Evolutionary conservation across 306 rosid genomes (phyloP), one percentile per base, ranked within the genome.

Genomic region (Cicer yamashitae): DNA sequence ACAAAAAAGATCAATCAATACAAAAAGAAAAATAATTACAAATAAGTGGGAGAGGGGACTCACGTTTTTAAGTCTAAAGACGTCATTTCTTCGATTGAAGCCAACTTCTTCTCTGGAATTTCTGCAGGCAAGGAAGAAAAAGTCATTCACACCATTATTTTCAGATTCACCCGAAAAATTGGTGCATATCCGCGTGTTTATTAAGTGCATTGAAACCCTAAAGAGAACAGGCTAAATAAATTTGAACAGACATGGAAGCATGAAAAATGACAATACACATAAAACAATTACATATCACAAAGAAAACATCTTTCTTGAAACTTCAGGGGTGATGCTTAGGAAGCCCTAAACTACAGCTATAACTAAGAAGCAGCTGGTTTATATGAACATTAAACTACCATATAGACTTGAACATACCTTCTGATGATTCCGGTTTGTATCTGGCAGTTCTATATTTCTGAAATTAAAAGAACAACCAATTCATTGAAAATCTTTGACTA

Each of bases 391-490:
- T 50, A 79, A 74, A 78, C 63, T 43, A 58, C 12, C 5, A 58
- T 43, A 46, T 45, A 82, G 48, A 57, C 60, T 62, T 73, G 59
- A 73, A 38, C 81, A 67, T 90, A 90, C 96, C 98, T 83, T 90
- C 97, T 68, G 94, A 65, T 66, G 94, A 43, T 81, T 90, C 98
- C 5, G 96, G 97, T 82, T 87, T 91, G 89, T 81, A 89, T 85
- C 93, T 87, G 77, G 98, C 98, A 30, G 98, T 94, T 86, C 98
- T 85, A 84, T 94, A 94, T 71, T 94, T 94, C 98, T 94, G 94
- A 71, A 76, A 84, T 75, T 18, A 63, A 30, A 43, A 22, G 30
- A 64, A 48, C 11, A 75, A 38, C 65, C 30, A 62, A 79, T 70
- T 58, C 56, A 22, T 73, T 44, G 61, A 37, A 53, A 77, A 57